Percentiles rank a stretch among this genome's conserved stretches.
Evolutionary conservation across 1,139 yeast genomes (phyloP).

Genomic region (Saccharomycopsis hybrid): DNA sequence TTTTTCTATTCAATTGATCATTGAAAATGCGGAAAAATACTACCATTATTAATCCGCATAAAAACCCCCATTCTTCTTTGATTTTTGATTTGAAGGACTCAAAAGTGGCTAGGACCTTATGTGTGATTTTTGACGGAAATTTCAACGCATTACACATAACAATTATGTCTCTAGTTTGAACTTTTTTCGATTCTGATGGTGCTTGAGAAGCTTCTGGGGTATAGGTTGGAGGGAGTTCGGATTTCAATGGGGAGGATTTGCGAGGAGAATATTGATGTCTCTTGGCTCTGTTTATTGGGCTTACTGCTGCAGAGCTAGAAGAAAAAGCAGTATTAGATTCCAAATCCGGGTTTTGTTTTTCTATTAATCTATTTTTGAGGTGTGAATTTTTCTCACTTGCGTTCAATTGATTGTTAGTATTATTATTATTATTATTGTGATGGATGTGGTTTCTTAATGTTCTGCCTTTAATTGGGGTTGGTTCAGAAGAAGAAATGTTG

Average conservation of each 20-base stretch:
- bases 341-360: too few species aligned
- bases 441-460: neutral
- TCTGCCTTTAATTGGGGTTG: slow-evolving; percentile 3
- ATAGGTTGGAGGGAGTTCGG: neutral
- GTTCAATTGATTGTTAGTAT: too few species aligned
- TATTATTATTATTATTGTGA: too few species aligned
- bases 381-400: too few species aligned
- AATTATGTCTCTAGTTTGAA: slow-evolving; percentile 11
- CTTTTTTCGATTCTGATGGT: neutral
- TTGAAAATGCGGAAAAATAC: slow-evolving; percentile 14
- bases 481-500: slow-evolving; percentile 5
- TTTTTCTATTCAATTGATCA: neutral
- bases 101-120: slow-evolving; percentile 11
- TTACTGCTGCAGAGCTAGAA: too few species aligned
- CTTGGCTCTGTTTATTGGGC: neutral
- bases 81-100: slow-evolving; percentile 3
- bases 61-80: slow-evolving; percentile 20
- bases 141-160: slow-evolving; percentile 16
- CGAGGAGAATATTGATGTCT: slow-evolving; percentile 16
- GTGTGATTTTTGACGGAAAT: slow-evolving; percentile 10
- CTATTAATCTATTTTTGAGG: too few species aligned
- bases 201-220: too few species aligned
- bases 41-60: slow-evolving; percentile 16
- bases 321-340: too few species aligned
- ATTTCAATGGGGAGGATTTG: slow-evolving; percentile 20